phyloP scores from a whole-genome alignment of 441 rosid species.

The Euphorbia schlechtendalii region DNA sequence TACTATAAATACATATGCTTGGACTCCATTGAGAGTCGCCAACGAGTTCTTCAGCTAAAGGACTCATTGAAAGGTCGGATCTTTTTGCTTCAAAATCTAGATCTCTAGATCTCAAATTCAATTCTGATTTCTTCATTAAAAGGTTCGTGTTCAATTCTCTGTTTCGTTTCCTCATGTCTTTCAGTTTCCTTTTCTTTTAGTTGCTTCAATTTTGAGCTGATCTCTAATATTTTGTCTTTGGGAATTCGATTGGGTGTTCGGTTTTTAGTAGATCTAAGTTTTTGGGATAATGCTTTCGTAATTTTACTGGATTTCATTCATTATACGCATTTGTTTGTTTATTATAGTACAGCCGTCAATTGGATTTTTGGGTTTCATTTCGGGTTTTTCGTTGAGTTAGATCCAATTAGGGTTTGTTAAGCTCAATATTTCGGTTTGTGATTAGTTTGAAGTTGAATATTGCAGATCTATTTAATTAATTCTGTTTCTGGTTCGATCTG shows the following conservation, averaged over 20 bases:
- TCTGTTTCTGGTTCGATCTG: not conserved
- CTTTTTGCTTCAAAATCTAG: not conserved
- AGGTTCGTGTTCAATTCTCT: not conserved
- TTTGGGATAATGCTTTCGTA: not conserved
- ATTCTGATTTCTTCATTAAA: not conserved
- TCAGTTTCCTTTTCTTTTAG: not conserved
- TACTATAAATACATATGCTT: constrained; percentile 15
- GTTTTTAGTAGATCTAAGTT: not conserved
- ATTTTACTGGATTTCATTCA: not conserved
- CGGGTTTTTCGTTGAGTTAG: not conserved
- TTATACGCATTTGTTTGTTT: not conserved
- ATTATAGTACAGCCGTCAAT: too few relatives aligned
- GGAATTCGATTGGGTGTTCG: not conserved
- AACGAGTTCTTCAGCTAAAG: not conserved
- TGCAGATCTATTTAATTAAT: not conserved
- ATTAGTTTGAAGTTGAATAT: not conserved
- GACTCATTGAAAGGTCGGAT: constrained; percentile 9
- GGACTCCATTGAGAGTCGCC: not conserved
- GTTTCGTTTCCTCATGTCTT: too few relatives aligned
- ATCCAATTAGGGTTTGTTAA: not conserved
- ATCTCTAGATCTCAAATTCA: not conserved
- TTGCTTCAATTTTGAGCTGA: not conserved
- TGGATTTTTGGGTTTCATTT: not conserved
- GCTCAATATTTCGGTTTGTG: not conserved
- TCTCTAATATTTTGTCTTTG: not conserved